Conservation (phyloP, 176 grass and related monocot genomes). For the Oryza nivara region DNA sequence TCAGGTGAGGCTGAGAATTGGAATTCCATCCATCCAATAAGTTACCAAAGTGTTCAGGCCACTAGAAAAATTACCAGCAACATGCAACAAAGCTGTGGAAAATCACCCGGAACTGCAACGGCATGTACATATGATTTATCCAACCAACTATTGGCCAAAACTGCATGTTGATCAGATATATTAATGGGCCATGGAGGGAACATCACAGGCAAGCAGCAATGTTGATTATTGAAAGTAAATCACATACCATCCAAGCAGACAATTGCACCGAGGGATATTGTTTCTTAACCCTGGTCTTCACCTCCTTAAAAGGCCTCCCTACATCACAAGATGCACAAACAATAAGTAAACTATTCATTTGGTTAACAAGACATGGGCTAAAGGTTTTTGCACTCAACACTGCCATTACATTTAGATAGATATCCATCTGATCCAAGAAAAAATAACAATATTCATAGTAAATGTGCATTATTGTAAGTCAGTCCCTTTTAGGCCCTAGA, state of each 20-base stretch:
- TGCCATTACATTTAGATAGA: conserved; percentile 3
- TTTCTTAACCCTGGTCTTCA: conserved; percentile 74
- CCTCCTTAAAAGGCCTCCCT: conserved; percentile 78
- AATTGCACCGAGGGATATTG: conserved; percentile 88
- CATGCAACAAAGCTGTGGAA: conserved; percentile 86
- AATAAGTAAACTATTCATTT: conserved; percentile 28
- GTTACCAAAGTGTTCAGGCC: not conserved
- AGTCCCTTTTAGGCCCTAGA: not conserved
- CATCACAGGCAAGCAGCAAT: not conserved
- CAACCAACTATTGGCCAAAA: conserved; percentile 91
- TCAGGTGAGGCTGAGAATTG: not conserved
- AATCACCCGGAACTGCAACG: conserved; percentile 85
- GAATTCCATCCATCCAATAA: not conserved
- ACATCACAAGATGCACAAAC: conserved; percentile 24
- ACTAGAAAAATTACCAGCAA: conserved; percentile 67
- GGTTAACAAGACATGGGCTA: not conserved
- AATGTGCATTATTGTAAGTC: too few relatives aligned
- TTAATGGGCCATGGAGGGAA: not conserved
- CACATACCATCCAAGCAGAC: conserved; percentile 84
- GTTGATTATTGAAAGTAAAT: not conserved
- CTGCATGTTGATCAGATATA: conserved; percentile 41
- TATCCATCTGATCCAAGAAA: not conserved
- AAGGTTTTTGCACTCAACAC: not conserved
- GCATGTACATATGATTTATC: conserved; percentile 92
- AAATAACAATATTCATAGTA: not conserved